Base-by-base conservation (phyloP, 371 early-diverging fungal genomes). In the Apophysomyces ossiformis region DNA sequence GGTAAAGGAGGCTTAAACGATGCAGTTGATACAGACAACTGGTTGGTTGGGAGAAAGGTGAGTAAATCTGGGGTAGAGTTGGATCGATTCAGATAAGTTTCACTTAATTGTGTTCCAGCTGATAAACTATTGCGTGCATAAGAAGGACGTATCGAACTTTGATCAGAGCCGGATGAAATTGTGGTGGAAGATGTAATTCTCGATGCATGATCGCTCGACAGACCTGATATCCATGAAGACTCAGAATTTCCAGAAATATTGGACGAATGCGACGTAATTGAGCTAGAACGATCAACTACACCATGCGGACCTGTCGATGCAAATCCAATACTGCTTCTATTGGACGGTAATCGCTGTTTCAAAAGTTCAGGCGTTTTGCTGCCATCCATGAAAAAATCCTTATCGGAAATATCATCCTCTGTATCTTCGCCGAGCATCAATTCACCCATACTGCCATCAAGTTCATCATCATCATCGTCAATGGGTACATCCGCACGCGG, bases 401-500 rank as follows among this genome's bases (percentile, higher is more conserved):
- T 61, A 35, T 66, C 58, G 6, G 46, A 62, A 4, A 41, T 35
- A 6, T 69, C 71, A 44, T 58, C 61, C 12, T 69, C 65, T 13
- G 46, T 64, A 21, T 69, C 68, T 36, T 69, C 70, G 43, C 68
- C 65, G 12, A 72, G n/a, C 54, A 65, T 61, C 21, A 61, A 54
- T 35, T 41, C 59, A 2, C 56, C 64, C 56, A 64, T 44, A 32
- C 18, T 39, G 13, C 66, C 70, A 32, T 46, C 45, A 16, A 67
- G 26, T 11, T 76, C 76, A 15, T 77, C 82, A 26, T 77, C 76
- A 26, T 82, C 82, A 41, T 82, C 82, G 32, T 82, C 82, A 57
- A 82, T 82, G 12, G 82, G 82, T 37, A 82, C 68, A 13, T 69
- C 66, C 0, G 82, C 79, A 38, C 74, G 76, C 46, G 82, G 82